Base-by-base conservation (phyloP, 2,329 filamentous ascomycete species). In the Aspergillus fijiensis region DNA sequence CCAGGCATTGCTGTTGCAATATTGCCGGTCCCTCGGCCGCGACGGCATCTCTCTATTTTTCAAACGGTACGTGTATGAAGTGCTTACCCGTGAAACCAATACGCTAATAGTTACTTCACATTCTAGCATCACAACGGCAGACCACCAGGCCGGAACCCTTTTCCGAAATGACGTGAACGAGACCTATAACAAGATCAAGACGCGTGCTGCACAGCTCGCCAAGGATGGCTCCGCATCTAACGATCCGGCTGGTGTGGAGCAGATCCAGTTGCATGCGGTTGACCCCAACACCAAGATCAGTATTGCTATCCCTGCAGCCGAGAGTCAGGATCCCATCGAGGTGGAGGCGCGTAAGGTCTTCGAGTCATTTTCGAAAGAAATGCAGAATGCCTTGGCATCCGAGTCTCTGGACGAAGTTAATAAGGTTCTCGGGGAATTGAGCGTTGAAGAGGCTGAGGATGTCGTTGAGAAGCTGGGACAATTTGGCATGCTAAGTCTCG, bases 221-320 rank as follows among this genome's bases (percentile, higher is more conserved):
- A 85, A 85, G 63, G 82, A 89, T 67, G 77, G 81, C 60, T 78
- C 82, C 49, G 82, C 79, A 5, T 81, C 81, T 21, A 75, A 77
- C 49, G 80, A 80, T 7, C 77, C 78, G 2, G 85, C 83, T 25
- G 91, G 89, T 21, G 89, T 96, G 10, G 95, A 99, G 80, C 94
- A 97, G 77, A 99, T 99, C 67, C 96, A 99, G 77, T 84, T 99
- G 51, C 95, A 99, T 74, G 94, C 95, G 14, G 93, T 99, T 11
- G 92, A 97, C 75, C 94, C 94, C 0, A 90, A 89, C 51, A 97
- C 94, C 3, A 89, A 90, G 62, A 97, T 99, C 74, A 90, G 91
- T 73, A 97, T 98, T 76, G 85, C 80, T 57, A 89, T 96, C 45
- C 94, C 95, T 12, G 82, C 89, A 0, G 81, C 82, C 45, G 82